Percentiles rank a stretch among this genome's conserved stretches.
Conservation (phyloP, 2,329 filamentous ascomycete genomes). For the Botryotinia calthae region DNA sequence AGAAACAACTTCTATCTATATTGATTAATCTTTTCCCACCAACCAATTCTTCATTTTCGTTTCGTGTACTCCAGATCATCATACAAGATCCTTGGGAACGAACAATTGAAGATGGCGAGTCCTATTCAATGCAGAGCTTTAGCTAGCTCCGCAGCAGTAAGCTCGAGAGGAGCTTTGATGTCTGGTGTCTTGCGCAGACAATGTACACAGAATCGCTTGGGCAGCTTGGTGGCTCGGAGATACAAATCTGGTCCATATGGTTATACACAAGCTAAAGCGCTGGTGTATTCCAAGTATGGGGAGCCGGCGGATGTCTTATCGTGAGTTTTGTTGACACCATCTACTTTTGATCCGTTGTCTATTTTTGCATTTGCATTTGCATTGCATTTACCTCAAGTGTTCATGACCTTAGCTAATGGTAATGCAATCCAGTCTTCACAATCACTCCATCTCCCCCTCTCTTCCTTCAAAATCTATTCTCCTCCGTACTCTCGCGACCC, state of each 20-base stretch:
- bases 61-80: background rate
- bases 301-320: conserved; percentile 69
- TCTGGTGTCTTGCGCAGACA: background rate
- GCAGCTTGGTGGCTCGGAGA: conserved; percentile 37
- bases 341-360: background rate
- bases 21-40: background rate
- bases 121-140: background rate
- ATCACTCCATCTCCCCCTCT: conserved; percentile 72
- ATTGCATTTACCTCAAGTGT: background rate
- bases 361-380: background rate
- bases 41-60: too few species aligned
- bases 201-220: background rate
- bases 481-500: conserved; percentile 82
- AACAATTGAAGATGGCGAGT: background rate
- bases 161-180: background rate
- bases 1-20: background rate
- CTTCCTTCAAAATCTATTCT: conserved; percentile 67
- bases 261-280: conserved; percentile 81
- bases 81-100: background rate
- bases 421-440: conserved; percentile 56
- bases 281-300: conserved; percentile 72
- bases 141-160: background rate
- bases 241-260: conserved; percentile 62
- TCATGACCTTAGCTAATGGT: conserved; percentile 19
- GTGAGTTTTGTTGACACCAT: conserved; percentile 42